A percentile compares a stretch with the other conserved stretches of the same genome.
Conservation (phyloP, 2,329 filamentous ascomycete genomes). For the Stromatinia cepivora region DNA sequence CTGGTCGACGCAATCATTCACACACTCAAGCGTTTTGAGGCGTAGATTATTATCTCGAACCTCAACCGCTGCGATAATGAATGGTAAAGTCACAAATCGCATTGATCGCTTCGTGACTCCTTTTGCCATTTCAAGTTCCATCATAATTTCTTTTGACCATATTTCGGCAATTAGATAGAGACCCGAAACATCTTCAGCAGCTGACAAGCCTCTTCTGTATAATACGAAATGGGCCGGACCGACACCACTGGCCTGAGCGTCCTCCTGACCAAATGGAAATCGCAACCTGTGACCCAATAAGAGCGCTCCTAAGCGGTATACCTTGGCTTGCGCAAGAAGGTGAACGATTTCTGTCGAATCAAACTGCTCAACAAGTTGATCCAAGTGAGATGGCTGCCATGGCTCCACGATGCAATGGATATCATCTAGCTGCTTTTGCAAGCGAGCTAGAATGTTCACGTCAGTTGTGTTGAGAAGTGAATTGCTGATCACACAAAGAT, state of each 20-base stretch:
- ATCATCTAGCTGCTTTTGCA: conserved; percentile 32
- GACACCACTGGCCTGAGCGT: conserved; percentile 30
- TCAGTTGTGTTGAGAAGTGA: conserved; percentile 29
- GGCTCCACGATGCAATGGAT: conserved; percentile 32
- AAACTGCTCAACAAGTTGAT: conserved; percentile 30
- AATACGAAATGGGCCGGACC: conserved; percentile 32
- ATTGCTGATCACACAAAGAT: conserved; percentile 38
- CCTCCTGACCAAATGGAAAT: conserved; percentile 34
- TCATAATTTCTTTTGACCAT: conserved; percentile 36
- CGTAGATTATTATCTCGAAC: background rate
- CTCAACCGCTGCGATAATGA: conserved; percentile 25
- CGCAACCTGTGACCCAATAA: conserved; percentile 36
- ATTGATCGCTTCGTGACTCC: conserved; percentile 32
- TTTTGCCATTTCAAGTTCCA: conserved; percentile 36
- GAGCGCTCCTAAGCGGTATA: conserved; percentile 37
- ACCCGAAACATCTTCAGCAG: conserved; percentile 28
- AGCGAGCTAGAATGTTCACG: conserved; percentile 20
- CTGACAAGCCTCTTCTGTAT: conserved; percentile 27
- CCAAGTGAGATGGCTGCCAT: conserved; percentile 36
- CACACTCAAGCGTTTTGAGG: conserved; percentile 18
- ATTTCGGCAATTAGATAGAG: conserved; percentile 20
- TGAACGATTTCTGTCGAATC: conserved; percentile 34
- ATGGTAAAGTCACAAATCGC: conserved; percentile 37
- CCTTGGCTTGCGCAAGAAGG: conserved; percentile 38
- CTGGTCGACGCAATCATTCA: conserved; percentile 50